A percentile compares a stretch with the other conserved stretches of the same genome.
Evolutionary conservation across 148 eudicot species (phyloP).

Genomic region (Chenopodium formosanum): DNA sequence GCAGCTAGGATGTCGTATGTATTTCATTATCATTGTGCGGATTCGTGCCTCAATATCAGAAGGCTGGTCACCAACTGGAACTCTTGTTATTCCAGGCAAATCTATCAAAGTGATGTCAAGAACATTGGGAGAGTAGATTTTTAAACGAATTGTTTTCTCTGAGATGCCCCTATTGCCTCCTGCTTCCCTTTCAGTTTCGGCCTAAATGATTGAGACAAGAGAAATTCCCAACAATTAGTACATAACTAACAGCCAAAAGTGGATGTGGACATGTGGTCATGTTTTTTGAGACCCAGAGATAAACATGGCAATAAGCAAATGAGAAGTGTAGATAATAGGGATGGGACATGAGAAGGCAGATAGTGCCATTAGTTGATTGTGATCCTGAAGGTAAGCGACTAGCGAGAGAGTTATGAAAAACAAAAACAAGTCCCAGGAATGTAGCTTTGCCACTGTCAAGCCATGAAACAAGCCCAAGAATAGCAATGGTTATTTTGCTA

Average conservation of each 20-base stretch:
- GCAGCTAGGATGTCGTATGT: slow-evolving; percentile 48
- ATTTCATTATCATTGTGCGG: slow-evolving; percentile 63
- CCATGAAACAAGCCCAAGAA: no score
- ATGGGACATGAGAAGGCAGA: background rate
- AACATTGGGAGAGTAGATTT: slow-evolving; percentile 61
- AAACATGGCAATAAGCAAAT: no score
- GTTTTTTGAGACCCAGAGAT: no score
- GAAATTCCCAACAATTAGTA: slow-evolving; percentile 6
- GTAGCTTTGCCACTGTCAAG: no score
- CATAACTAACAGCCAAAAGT: slow-evolving; percentile 1
- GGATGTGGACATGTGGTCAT: no score
- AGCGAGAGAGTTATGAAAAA: no score
- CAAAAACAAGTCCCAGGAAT: no score
- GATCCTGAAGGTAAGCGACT: no score
- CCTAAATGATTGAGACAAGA: slow-evolving; percentile 32
- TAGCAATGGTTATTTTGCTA: no score
- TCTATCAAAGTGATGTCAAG: slow-evolving; percentile 68
- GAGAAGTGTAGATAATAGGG: background rate
- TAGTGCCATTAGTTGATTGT: background rate
- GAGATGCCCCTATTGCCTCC: slow-evolving; percentile 66
- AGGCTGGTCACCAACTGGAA: slow-evolving; percentile 79
- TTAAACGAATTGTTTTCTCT: slow-evolving; percentile 55
- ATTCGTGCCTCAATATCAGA: slow-evolving; percentile 61
- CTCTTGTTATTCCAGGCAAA: slow-evolving; percentile 78
- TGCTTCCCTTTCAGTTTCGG: slow-evolving; percentile 69